Conservation (phyloP, 164 flowering plant genomes). For the Amborella trichopoda region DNA sequence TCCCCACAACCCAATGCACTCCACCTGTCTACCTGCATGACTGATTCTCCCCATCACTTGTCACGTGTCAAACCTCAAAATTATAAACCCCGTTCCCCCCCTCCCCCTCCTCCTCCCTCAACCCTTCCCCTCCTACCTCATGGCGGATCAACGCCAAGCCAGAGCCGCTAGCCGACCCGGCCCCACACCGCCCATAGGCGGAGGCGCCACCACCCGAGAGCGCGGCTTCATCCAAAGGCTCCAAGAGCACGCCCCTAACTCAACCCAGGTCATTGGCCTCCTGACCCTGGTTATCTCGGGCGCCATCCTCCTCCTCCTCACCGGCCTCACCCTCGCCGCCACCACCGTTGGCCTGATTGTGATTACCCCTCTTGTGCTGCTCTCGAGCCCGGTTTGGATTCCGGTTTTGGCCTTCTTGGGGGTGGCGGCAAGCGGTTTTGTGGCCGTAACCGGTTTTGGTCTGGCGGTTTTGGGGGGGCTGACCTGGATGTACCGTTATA, state of each 20-base stretch:
- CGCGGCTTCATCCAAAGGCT: too few relatives aligned
- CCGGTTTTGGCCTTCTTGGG: slow-evolving; percentile 43
- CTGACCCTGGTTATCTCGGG: slow-evolving; percentile 48
- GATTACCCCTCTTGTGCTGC: slow-evolving; percentile 46
- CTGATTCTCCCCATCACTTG: too few relatives aligned
- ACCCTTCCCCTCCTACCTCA: too few relatives aligned
- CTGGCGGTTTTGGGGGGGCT: slow-evolving; percentile 25
- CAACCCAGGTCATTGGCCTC: slow-evolving; percentile 51
- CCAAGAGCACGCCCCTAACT: slow-evolving; percentile 41
- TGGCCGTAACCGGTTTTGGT: slow-evolving; percentile 36
- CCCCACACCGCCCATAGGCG: too few relatives aligned
- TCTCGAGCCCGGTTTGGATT: slow-evolving; percentile 81
- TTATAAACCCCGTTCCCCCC: too few relatives aligned
- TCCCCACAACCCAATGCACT: too few relatives aligned
- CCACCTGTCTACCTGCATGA: too few relatives aligned
- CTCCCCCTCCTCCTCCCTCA: too few relatives aligned
- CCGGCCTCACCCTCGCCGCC: slow-evolving; percentile 58
- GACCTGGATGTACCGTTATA: slow-evolving; percentile 64
- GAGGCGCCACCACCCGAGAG: too few relatives aligned
- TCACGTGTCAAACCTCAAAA: too few relatives aligned
- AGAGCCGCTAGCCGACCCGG: too few relatives aligned
- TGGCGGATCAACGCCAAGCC: too few relatives aligned
- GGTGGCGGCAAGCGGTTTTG: slow-evolving; percentile 23
- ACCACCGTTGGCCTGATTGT: slow-evolving; percentile 42
- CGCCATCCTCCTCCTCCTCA: slow-evolving; percentile 43